Percentiles rank a stretch among this genome's conserved stretches.
Conservation (phyloP, 2,329 filamentous ascomycete species). For the Alternaria solani region DNA sequence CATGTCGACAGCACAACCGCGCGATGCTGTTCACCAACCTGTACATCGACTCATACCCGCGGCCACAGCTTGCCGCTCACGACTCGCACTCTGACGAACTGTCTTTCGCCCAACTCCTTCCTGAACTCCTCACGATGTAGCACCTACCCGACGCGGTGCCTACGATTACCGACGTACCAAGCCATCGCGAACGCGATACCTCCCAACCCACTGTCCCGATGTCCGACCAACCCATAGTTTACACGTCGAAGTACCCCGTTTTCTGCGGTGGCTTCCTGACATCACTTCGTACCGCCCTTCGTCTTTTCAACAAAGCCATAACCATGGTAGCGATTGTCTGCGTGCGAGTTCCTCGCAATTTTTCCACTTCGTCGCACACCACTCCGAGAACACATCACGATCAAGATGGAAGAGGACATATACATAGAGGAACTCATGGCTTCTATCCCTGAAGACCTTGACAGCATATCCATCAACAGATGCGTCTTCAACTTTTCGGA, state of each 20-base stretch:
- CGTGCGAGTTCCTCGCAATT: background rate
- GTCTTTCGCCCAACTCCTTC: background rate
- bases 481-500: too few species aligned
- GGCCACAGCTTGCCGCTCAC: background rate
- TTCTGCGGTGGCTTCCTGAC: too few species aligned
- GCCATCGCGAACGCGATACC: background rate
- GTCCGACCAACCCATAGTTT: background rate
- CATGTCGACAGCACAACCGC: background rate
- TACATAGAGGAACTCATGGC: background rate
- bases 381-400: background rate
- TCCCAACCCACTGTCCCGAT: background rate
- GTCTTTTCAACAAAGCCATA: slow-evolving; percentile 7
- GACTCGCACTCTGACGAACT: background rate
- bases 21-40: background rate
- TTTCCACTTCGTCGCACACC: background rate
- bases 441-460: background rate
- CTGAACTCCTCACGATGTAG: background rate
- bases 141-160: background rate
- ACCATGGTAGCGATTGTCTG: slow-evolving; percentile 6
- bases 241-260: background rate
- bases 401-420: background rate
- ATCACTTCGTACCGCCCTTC: background rate
- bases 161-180: background rate
- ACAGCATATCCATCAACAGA: background rate
- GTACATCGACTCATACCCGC: background rate